Evolutionary conservation across 495 filamentous ascomycete species (phyloP).

Genomic region (Hypoxylon subgilvum): DNA sequence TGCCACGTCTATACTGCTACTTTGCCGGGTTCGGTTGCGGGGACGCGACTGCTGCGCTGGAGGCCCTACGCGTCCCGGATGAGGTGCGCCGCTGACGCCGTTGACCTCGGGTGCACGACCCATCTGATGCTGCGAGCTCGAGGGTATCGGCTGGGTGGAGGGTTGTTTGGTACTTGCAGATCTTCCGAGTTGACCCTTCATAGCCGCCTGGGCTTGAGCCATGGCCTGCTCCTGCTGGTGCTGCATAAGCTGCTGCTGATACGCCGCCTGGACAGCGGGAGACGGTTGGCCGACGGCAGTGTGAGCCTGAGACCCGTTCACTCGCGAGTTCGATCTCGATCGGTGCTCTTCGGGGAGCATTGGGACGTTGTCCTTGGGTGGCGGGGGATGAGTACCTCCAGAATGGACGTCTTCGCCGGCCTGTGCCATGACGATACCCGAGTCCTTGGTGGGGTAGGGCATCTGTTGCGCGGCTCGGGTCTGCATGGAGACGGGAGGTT

Average conservation of each 20-base stretch:
- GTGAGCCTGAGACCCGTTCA: constrained; percentile 56
- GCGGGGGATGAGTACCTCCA: constrained; percentile 50
- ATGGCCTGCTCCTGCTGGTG: constrained; percentile 80
- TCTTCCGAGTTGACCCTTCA: constrained; percentile 64
- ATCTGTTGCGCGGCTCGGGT: constrained; percentile 55
- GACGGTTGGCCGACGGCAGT: constrained; percentile 37
- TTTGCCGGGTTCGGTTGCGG: constrained; percentile 77
- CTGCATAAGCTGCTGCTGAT: constrained; percentile 72
- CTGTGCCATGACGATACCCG: constrained; percentile 60
- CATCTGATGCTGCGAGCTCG: constrained; percentile 62
- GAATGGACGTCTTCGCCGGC: constrained; percentile 57
- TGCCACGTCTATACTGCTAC: constrained; percentile 77
- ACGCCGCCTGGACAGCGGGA: constrained; percentile 51
- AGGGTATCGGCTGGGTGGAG: constrained; percentile 59
- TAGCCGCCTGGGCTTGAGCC: constrained; percentile 70
- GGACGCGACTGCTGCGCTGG: constrained; percentile 65
- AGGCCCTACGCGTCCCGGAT: constrained; percentile 48
- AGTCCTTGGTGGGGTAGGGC: constrained; percentile 58
- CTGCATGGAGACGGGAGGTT: constrained; percentile 62
- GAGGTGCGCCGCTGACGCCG: constrained; percentile 58
- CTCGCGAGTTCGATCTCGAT: constrained; percentile 61
- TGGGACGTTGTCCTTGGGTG: constrained; percentile 50
- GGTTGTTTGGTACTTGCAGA: constrained; percentile 64
- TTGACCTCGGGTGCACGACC: constrained; percentile 62
- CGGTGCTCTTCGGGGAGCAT: constrained; percentile 62